phyloP scores from a whole-genome alignment of 2,329 filamentous ascomycete genomes.

The Helicocarpus griseus region DNA sequence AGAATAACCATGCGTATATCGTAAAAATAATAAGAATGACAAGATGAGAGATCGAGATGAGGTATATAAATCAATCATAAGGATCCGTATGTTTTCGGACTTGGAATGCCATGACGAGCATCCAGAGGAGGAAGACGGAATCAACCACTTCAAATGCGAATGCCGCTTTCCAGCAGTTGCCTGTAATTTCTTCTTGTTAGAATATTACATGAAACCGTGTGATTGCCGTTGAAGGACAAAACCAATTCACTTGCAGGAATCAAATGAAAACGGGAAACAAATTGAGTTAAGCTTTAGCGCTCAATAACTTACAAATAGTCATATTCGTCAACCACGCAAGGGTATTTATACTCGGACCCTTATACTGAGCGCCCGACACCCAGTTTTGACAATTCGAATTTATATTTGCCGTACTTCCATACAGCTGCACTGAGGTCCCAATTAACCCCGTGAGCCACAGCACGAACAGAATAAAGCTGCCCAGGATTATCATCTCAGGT shows the following conservation, averaged over 20 bases:
- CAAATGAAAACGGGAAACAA: background rate
- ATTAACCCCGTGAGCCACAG: conserved; percentile 54
- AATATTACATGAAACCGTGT: background rate
- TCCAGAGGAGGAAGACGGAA: conserved; percentile 55
- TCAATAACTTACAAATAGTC: conserved; percentile 45
- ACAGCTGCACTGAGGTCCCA: conserved; percentile 53
- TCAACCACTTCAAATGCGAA: conserved; percentile 57
- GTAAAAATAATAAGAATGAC: background rate
- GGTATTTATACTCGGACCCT: conserved; percentile 44
- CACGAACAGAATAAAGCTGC: conserved; percentile 52
- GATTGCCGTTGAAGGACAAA: no score
- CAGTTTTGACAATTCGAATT: conserved; percentile 51
- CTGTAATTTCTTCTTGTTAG: conserved; percentile 23
- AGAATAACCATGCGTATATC: background rate
- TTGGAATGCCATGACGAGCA: conserved; percentile 54
- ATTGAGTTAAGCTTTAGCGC: background rate
- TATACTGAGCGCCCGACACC: conserved; percentile 38
- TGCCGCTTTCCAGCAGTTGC: conserved; percentile 52
- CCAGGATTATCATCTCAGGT: conserved; percentile 49
- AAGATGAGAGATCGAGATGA: background rate
- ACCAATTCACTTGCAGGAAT: no score
- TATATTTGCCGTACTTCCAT: conserved; percentile 46
- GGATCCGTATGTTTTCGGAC: conserved; percentile 28
- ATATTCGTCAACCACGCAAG: conserved; percentile 54
- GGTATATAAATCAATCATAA: background rate